phyloP scores from a whole-genome alignment of 2,329 filamentous ascomycete species.

The Aspergillus fumigatiaffinis region DNA sequence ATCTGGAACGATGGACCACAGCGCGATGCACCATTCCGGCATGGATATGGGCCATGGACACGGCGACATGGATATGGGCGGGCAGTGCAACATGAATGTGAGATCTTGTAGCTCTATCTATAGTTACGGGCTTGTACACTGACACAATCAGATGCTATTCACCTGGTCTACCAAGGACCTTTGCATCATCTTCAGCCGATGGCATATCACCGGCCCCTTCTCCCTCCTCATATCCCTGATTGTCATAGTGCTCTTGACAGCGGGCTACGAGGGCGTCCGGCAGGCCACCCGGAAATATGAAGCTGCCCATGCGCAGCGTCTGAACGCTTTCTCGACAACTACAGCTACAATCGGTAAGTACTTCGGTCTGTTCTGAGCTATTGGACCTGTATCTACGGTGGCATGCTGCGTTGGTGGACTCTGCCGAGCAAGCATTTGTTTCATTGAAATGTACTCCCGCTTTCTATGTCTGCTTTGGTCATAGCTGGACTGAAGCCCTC shows the following conservation, averaged over 20 bases:
- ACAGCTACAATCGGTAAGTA: constrained; percentile 15
- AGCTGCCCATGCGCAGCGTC: constrained; percentile 46
- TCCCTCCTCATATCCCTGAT: constrained; percentile 79
- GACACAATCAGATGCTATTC: constrained; percentile 77
- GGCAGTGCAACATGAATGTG: constrained; percentile 88
- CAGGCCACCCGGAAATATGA: constrained; percentile 76
- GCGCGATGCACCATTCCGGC: constrained; percentile 26
- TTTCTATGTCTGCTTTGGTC: neutral
- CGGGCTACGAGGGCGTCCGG: constrained; percentile 90
- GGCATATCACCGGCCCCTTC: constrained; percentile 73
- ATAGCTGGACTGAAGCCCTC: constrained; percentile 19
- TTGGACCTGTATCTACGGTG: constrained; percentile 5
- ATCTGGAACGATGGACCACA: constrained; percentile 30
- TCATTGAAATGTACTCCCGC: neutral
- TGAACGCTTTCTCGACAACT: constrained; percentile 42
- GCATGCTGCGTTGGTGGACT: constrained; percentile 10
- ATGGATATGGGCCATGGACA: constrained; percentile 47
- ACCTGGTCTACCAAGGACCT: constrained; percentile 92
- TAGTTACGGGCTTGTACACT: neutral
- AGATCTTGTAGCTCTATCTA: constrained; percentile 26
- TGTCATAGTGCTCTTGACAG: constrained; percentile 74
- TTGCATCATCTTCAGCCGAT: constrained; percentile 90
- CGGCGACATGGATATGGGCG: constrained; percentile 56
- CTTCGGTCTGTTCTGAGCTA: constrained; percentile 2
- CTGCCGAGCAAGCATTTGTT: constrained; percentile 1